A percentile compares a stretch with the other conserved stretches of the same genome.
phyloP scores from a whole-genome alignment of 805 yeast genomes.

The Starmerella davenportii region DNA sequence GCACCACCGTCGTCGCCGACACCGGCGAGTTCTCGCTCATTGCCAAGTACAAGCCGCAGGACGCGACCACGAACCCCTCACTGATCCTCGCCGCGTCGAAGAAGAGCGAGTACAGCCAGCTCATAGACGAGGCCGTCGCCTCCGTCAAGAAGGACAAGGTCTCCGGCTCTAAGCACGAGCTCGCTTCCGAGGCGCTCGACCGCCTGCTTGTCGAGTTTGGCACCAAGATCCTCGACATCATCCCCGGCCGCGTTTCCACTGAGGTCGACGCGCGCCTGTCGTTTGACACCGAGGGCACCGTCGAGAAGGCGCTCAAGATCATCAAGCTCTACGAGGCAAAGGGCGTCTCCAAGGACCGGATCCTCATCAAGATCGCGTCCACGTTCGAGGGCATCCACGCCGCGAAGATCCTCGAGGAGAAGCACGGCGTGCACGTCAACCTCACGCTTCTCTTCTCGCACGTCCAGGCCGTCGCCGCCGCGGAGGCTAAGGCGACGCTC shows the following conservation, averaged over 20 bases:
- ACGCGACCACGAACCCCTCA: constrained; percentile 97
- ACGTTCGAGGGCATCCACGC: constrained; percentile 99
- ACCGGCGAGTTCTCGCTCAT: constrained; percentile 96
- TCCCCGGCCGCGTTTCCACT: constrained; percentile 98
- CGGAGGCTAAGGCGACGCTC: constrained; percentile 89
- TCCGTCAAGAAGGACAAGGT: constrained; percentile 42
- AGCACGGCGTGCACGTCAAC: constrained; percentile 85
- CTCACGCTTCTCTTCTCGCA: constrained; percentile 88
- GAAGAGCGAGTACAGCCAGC: constrained; percentile 70
- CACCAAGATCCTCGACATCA: constrained; percentile 74
- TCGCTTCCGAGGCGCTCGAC: constrained; percentile 73
- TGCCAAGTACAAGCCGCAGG: constrained; percentile 96
- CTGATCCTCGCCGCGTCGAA: constrained; percentile 89
- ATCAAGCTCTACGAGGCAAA: constrained; percentile 67
- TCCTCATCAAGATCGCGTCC: constrained; percentile 89
- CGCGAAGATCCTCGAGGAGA: constrained; percentile 81
- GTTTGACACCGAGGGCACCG: constrained; percentile 83
- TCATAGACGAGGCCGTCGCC: constrained; percentile 79
- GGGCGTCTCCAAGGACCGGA: constrained; percentile 78
- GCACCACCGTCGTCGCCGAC: constrained; percentile 94
- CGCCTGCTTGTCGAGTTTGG: constrained; percentile 91
- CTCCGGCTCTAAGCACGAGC: constrained; percentile 28
- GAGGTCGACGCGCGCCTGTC: constrained; percentile 98
- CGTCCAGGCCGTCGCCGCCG: constrained; percentile 96
- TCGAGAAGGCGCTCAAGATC: constrained; percentile 82